Percentiles rank a stretch among this genome's conserved stretches.
phyloP scores from a whole-genome alignment of 805 yeast species.

The Candida stauntonica region DNA sequence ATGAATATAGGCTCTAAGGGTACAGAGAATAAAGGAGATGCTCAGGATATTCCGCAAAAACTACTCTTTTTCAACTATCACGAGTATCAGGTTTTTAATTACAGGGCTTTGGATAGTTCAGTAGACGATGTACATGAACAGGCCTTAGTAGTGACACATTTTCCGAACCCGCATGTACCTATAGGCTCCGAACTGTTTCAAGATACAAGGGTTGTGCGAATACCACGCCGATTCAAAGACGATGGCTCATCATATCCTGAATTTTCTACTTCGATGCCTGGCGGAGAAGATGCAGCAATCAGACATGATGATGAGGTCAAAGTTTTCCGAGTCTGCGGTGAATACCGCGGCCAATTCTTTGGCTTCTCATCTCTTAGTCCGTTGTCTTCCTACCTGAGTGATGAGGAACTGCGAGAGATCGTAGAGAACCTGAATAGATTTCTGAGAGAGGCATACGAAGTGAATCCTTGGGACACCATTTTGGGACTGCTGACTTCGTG shows the following conservation, averaged over 20 bases:
- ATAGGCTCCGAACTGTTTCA: conserved; percentile 27
- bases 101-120: conserved; percentile 22
- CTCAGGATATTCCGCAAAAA: background rate
- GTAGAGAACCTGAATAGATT: conserved; percentile 41
- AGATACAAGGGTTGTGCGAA: conserved; percentile 55
- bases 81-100: conserved; percentile 44
- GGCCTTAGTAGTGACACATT: conserved; percentile 55
- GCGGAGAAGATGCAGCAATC: conserved; percentile 62
- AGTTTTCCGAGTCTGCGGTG: conserved; percentile 31
- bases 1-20: conserved; percentile 21
- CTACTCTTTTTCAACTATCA: conserved; percentile 62
- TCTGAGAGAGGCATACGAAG: conserved; percentile 35
- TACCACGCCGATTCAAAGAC: conserved; percentile 48
- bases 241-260: conserved; percentile 41
- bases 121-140: conserved; percentile 29
- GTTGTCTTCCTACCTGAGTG: conserved; percentile 33
- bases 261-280: conserved; percentile 54
- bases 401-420: conserved; percentile 38
- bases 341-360: conserved; percentile 38
- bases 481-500: conserved; percentile 34
- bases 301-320: conserved; percentile 11
- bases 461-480: background rate
- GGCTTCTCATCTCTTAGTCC: conserved; percentile 55
- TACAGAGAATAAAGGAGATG: conserved; percentile 20
- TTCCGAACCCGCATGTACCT: conserved; percentile 52